phyloP scores from a whole-genome alignment of 225 moss, liverwort and hornwort genomes.

The Bryum argenteum region DNA sequence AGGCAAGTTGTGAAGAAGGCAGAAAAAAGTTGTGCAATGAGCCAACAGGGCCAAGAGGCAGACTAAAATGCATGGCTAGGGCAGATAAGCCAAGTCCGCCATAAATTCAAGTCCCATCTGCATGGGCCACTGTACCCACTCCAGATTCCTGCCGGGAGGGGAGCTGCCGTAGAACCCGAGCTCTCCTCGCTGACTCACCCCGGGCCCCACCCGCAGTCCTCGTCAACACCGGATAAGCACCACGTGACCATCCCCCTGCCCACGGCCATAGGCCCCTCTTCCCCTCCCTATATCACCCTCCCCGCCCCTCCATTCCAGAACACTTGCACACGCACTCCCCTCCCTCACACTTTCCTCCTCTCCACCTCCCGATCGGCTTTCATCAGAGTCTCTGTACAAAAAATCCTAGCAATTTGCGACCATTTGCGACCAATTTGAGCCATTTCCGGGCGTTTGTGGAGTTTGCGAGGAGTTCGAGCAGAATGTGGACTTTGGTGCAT shows the following conservation, averaged over 20 bases:
- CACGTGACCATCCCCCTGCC: conserved; percentile 4
- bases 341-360: background rate
- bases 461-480: background rate
- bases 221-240: conserved; percentile 31
- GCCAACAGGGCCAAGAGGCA: too few species aligned
- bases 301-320: background rate
- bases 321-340: background rate
- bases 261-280: conserved; percentile 5
- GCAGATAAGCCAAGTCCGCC: too few species aligned
- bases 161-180: too few species aligned
- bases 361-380: too few species aligned
- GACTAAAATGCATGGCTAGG: too few species aligned
- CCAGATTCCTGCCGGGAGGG: background rate
- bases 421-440: background rate
- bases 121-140: too few species aligned
- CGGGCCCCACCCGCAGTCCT: background rate
- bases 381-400: too few species aligned
- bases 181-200: background rate
- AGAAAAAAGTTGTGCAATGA: too few species aligned
- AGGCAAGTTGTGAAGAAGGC: too few species aligned
- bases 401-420: too few species aligned
- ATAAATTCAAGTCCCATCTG: too few species aligned
- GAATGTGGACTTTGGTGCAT: conserved; percentile 53
- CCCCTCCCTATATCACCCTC: conserved; percentile 6
- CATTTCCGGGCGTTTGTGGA: too few species aligned